Base-by-base conservation (phyloP, 352 stramenopile species). In the Thalassiosira livingstoniorum region DNA sequence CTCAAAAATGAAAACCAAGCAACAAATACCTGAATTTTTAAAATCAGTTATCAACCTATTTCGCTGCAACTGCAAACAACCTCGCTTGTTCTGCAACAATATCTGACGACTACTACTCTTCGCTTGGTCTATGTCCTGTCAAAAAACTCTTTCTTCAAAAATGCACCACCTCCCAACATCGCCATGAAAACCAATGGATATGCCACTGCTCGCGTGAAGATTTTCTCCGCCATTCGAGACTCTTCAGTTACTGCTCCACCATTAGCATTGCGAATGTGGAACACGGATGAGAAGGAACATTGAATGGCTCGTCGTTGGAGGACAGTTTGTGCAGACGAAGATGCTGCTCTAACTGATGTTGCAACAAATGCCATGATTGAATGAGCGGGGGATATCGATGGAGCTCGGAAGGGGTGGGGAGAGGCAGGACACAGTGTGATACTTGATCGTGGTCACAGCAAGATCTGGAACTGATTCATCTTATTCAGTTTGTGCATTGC, bases 251-350 rank as follows among this genome's bases (percentile, higher is more conserved):
- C 42, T 18, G 21, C 47, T 5, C 69, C 69, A n/a, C 68, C 54
- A 42, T 76, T 68, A 29, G 74, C 65, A 31, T 82, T 75, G 13
- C 68, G 43, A 37, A 89, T 45, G 63, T 87, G 83, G 76, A 87
- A 89, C 18, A 89, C 79, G 25, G 69, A 83, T 0, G 69, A 83
- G 62, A 89, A 89, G 15, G 74, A 86, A 51, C 79, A 89, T 71
- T 89, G 83, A 25, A 87, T 80, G 25, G 83, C 83, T 35, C 83
- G 55, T 51, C 72, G 15, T 77, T 85, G 83, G n/a, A 89, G 54
- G 29, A 86, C 58, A 45, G 35, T 72, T 43, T 62, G 58, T 15
- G 79, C 83, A 31, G 83, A 42, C 25, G 71, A 72, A 15, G 62
- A 51, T 4, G 77, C 54, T 34, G 61, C n/a, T 45, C 61, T 72